phyloP scores from a whole-genome alignment of 805 yeast genomes.

The Saccharomycopsis malanga region DNA sequence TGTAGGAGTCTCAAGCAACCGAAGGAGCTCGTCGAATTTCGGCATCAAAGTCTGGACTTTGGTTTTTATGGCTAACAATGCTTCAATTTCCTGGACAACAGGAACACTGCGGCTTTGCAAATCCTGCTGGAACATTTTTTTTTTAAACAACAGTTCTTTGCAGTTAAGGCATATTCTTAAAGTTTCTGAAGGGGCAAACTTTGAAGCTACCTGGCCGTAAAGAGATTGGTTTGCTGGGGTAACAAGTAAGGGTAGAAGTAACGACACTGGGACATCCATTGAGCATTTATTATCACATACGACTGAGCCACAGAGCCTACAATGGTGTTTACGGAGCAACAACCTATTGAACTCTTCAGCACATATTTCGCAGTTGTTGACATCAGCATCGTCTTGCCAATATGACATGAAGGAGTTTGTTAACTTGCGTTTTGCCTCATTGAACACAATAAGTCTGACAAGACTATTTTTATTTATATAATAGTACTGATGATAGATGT shows the following conservation, averaged over 20 bases:
- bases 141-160: constrained; percentile 51
- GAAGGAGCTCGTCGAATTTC: constrained; percentile 11
- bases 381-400: constrained; percentile 57
- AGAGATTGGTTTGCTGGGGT: neutral
- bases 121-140: constrained; percentile 43
- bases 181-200: constrained; percentile 20
- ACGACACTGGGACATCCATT: constrained; percentile 50
- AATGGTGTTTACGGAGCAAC: constrained; percentile 71
- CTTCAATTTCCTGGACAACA: constrained; percentile 13
- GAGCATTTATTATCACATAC: constrained; percentile 83
- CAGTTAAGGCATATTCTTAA: constrained; percentile 68
- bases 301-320: constrained; percentile 78
- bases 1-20: neutral
- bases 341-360: constrained; percentile 38
- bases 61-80: constrained; percentile 24
- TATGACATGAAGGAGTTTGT: constrained; percentile 32
- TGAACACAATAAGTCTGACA: constrained; percentile 24
- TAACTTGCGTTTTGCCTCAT: constrained; percentile 29
- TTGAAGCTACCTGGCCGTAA: neutral
- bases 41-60: constrained; percentile 23
- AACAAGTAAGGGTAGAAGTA: neutral
- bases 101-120: constrained; percentile 27
- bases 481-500: constrained; percentile 26
- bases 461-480: constrained; percentile 25
- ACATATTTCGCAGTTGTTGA: constrained; percentile 59